Percentiles rank a stretch among this genome's conserved stretches.
Conservation (phyloP, 805 yeast genomes). For the Grigorovia transvaalensis region DNA sequence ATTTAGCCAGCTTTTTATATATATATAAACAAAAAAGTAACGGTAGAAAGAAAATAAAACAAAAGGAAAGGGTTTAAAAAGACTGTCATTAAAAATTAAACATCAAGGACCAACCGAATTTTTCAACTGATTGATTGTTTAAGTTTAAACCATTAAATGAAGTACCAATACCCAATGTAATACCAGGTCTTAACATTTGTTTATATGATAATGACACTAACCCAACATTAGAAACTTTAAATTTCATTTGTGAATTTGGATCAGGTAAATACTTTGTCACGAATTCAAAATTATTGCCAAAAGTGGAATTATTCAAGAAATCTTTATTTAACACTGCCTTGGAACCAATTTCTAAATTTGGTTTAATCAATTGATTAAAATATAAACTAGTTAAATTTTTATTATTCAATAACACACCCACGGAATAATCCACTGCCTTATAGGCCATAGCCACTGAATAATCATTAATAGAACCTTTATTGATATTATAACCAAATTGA, state of each 20-base stretch:
- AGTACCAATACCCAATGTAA: constrained; percentile 92
- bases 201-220: constrained; percentile 86
- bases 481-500: constrained; percentile 91
- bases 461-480: constrained; percentile 83
- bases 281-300: constrained; percentile 65
- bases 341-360: constrained; percentile 91
- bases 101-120: constrained; percentile 89
- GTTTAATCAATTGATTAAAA: constrained; percentile 90
- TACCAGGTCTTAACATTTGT: constrained; percentile 93
- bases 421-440: constrained; percentile 77
- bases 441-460: constrained; percentile 91
- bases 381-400: constrained; percentile 85
- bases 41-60: neutral
- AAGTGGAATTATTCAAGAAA: constrained; percentile 44
- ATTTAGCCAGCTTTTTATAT: neutral
- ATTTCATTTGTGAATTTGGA: constrained; percentile 80
- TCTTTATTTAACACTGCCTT: constrained; percentile 90
- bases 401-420: constrained; percentile 62
- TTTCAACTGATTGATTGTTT: constrained; percentile 86
- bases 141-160: constrained; percentile 92
- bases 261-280: constrained; percentile 90
- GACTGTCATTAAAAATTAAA: constrained; percentile 65
- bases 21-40: neutral
- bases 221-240: constrained; percentile 93
- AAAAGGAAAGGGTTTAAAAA: too few relatives aligned